A percentile compares a stretch with the other conserved stretches of the same genome.
phyloP scores from a whole-genome alignment of 768 basidiomycete species.

The Dacryopinax spathularia region DNA sequence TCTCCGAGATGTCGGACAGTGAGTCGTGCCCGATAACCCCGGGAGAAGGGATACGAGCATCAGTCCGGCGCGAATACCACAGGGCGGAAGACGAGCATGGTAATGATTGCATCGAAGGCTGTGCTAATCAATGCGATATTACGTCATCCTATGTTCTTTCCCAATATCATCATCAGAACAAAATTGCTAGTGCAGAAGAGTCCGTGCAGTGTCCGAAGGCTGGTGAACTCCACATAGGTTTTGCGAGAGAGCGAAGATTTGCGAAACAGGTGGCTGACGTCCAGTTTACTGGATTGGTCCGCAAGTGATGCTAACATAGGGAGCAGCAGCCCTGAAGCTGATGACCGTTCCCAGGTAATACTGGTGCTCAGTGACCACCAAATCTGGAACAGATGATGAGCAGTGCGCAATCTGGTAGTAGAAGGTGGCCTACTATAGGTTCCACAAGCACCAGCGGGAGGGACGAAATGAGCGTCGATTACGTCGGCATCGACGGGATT shows the following conservation, averaged over 20 bases:
- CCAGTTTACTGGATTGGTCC: background rate
- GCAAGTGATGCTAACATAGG: background rate
- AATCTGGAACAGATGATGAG: background rate
- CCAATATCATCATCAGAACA: background rate
- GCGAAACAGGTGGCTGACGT: no score
- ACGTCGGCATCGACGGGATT: background rate
- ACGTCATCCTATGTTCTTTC: background rate
- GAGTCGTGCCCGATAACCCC: background rate
- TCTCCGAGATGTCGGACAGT: background rate
- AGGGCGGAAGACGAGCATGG: background rate
- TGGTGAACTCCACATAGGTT: no score
- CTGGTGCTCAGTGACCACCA: background rate
- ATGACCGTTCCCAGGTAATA: background rate
- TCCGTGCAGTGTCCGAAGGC: background rate
- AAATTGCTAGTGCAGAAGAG: background rate
- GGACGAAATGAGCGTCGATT: background rate
- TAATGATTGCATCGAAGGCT: background rate
- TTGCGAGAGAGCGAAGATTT: no score
- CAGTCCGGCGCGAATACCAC: background rate
- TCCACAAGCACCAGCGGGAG: background rate
- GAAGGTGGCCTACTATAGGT: background rate
- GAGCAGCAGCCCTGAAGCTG: conserved; percentile 3
- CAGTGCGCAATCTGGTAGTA: background rate
- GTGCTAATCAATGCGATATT: background rate
- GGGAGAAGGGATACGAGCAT: background rate